A percentile compares a stretch with the other conserved stretches of the same genome.
Evolutionary conservation across 148 eudicot species (phyloP).

Genomic region (Rhododendron griersonianum): DNA sequence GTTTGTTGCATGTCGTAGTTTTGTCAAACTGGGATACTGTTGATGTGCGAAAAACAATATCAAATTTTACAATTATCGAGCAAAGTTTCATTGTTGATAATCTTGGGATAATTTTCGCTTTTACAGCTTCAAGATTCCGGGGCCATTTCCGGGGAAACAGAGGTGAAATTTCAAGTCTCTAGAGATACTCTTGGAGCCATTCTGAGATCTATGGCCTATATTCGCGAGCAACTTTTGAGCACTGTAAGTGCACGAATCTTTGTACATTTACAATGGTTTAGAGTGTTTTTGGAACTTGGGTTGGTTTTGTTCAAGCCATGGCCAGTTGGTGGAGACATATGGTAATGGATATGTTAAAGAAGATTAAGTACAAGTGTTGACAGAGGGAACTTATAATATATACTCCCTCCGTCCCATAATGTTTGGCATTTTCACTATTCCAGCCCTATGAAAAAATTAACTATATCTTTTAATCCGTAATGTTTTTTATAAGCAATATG

Average conservation of each 20-base stretch:
- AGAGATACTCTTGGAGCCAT: conserved; percentile 10
- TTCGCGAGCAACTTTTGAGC: conserved; percentile 6
- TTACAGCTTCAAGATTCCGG: conserved; percentile 4
- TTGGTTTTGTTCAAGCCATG: neutral
- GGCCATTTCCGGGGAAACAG: conserved; percentile 1
- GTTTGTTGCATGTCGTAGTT: too few species aligned
- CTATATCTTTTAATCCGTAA: too few species aligned
- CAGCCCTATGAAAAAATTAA: too few species aligned
- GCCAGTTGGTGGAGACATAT: neutral
- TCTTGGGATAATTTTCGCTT: neutral
- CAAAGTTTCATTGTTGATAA: neutral
- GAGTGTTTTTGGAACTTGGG: neutral
- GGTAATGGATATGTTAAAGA: neutral
- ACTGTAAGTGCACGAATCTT: neutral
- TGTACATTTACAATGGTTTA: neutral
- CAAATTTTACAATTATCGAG: too few species aligned
- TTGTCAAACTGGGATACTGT: too few species aligned
- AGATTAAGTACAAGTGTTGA: neutral
- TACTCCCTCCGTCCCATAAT: too few species aligned
- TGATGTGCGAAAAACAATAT: too few species aligned
- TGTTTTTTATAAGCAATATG: too few species aligned
- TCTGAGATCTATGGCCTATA: conserved; percentile 7
- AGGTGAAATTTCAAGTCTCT: conserved; percentile 7
- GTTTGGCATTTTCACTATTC: too few species aligned
- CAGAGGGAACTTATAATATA: neutral